Percentiles rank a stretch among this genome's conserved stretches.
These are phyloP conservation scores for Entomortierella beljakovae DNA, from an alignment of 192 early-diverging fungal species.

Conservation along the genomic window DNA sequence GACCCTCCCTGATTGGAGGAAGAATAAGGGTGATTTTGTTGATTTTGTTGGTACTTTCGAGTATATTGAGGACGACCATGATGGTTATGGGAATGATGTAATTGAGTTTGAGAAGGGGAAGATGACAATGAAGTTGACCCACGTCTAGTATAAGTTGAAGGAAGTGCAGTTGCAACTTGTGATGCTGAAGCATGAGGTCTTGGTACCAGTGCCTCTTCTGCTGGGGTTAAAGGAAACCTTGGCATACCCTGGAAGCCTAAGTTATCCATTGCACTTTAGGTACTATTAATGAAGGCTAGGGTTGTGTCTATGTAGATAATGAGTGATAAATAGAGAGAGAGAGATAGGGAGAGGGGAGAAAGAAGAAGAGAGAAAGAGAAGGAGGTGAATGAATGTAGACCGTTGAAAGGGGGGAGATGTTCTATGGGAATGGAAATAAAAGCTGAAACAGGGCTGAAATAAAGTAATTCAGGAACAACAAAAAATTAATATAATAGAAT, in stretches of 20 bases:
- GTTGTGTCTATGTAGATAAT: neutral
- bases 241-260: slow-evolving; percentile 40
- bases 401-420: neutral
- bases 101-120: neutral
- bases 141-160: slow-evolving; percentile 16
- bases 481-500: no score
- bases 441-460: neutral
- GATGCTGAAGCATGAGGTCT: slow-evolving; percentile 40
- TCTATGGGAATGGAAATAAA: neutral
- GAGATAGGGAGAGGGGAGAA: neutral
- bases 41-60: slow-evolving; percentile 7
- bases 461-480: no score
- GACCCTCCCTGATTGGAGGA: neutral
- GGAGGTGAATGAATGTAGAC: neutral
- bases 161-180: slow-evolving; percentile 38
- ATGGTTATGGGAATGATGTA: neutral
- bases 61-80: slow-evolving; percentile 12
- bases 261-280: neutral
- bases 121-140: no score
- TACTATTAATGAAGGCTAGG: no score
- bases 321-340: neutral
- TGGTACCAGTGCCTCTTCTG: slow-evolving; percentile 40
- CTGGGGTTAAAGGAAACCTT: slow-evolving; percentile 30
- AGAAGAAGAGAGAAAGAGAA: neutral
- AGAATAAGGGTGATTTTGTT: slow-evolving; percentile 12